Evolutionary conservation across 108 stramenopile genomes (phyloP), one percentile per base, ranked within the genome.

Genomic region (Cylindrotheca closterium): DNA sequence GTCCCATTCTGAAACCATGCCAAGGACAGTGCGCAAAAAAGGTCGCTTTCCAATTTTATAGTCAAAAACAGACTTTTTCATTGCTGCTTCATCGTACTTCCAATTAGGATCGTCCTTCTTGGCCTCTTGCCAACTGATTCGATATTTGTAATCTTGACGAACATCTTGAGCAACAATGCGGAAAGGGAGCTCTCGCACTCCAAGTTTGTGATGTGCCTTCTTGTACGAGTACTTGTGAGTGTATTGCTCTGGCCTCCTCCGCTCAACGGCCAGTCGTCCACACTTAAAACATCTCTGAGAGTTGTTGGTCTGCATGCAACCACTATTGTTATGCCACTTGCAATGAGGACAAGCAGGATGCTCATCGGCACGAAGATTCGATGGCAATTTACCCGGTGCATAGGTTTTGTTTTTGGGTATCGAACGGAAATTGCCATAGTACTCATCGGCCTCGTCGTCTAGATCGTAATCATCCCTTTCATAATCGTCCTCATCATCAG

Each of bases 101-200:
- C 77, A 78, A 49, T 50, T 46, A 22, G 72, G 32, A 8, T 56
- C 59, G 27, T 62, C 27, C 18, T 42, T 45, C 30, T 30, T 22
- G 7, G 37, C 37, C 3, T 55, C 37, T 48, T 47, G 32, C 79
- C 79, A 80, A 8, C 51, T 52, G 17, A 31, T 19, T 32, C 57
- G 32, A 58, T 46, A 80, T 26, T 52, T 29, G 1, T 55, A 53
- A 17, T 63, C 51, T 15, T 28, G 12, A 45, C 74, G 50, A 12
- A 73, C 73, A 55, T 80, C 79, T 51, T 63, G 70, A 22, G 68
- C 50, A 15, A 63, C 22, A 19, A 80, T 60, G 26, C 47, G 51
- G 49, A 80, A 80, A 7, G 63, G 18, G 29, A 80, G 55, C 1
- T 34, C 21, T 47, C 65, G 69, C 22, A 33, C 25, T 29, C 78